Conservation (phyloP, 495 filamentous ascomycete genomes). For the Aspergillus wentii region DNA sequence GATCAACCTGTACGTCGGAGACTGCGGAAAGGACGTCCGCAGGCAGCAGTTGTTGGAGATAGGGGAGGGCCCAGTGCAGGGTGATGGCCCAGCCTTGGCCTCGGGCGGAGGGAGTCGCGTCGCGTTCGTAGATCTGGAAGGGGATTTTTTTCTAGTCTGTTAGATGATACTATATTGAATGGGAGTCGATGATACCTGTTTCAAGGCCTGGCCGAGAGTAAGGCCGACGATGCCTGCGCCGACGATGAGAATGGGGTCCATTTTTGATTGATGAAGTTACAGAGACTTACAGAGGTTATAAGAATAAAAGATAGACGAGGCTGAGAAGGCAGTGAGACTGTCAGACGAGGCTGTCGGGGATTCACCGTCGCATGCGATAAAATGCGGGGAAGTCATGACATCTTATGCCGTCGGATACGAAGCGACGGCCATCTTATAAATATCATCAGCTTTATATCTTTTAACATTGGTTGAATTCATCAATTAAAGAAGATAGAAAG, state of each 20-base stretch:
- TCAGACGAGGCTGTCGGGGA: too few relatives aligned
- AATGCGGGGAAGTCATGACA: too few relatives aligned
- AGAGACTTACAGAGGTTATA: too few relatives aligned
- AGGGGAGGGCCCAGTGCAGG: constrained; percentile 51
- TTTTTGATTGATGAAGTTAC: background rate
- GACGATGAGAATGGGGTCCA: constrained; percentile 44
- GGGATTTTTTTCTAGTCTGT: constrained; percentile 26
- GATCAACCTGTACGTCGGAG: constrained; percentile 45
- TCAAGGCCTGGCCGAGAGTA: constrained; percentile 51
- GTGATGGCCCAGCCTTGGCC: constrained; percentile 56
- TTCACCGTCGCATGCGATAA: too few relatives aligned
- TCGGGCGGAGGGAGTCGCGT: constrained; percentile 33
- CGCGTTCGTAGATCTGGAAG: constrained; percentile 52
- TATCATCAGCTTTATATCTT: too few relatives aligned
- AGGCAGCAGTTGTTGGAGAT: constrained; percentile 45
- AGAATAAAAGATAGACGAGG: too few relatives aligned
- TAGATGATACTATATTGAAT: constrained; percentile 1
- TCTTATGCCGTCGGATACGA: too few relatives aligned
- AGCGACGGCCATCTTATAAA: too few relatives aligned
- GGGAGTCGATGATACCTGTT: constrained; percentile 9
- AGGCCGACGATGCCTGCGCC: constrained; percentile 56
- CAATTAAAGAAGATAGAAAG: too few relatives aligned
- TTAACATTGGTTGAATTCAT: too few relatives aligned
- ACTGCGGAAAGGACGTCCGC: constrained; percentile 37
- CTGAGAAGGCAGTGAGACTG: too few relatives aligned